Base-by-base conservation (phyloP, 2,329 filamentous ascomycete genomes). In the Cladosporium cucumerinum region DNA sequence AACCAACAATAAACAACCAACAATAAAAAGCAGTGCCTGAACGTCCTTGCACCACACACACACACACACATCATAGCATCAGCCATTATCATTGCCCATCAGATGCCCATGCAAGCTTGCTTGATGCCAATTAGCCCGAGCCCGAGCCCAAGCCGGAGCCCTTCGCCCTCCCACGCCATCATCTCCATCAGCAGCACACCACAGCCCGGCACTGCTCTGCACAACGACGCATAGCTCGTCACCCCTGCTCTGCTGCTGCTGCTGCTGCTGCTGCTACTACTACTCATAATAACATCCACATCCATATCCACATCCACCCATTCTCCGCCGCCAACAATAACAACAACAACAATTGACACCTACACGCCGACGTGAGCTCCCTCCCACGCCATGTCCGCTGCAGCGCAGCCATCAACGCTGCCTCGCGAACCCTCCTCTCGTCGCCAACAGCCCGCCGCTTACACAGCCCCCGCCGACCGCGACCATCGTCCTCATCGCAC, bases 381-480 rank as follows among this genome's bases (percentile, higher is more conserved):
- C 75, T 21, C 75, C 71, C 30, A 68, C 69, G 67, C 59, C 60
- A 77, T 77, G 74, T 76, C 81, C 63, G 77, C 82, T 68, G 78
- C 82, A 65, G 78, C 80, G 68, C 78, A 79, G 66, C 74, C 79
- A 64, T 76, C 82, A 23, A 73, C 80, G 59, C 74, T 85, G 66
- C 78, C 79, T 68, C 82, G 82, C 72, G 84, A 79, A 70, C 78
- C 81, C 65, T 83, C 82, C 51, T 78, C 79, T 79, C 77, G 78
- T 63, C 79, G 79, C 67, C 79, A 80, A 60, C 77, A 80, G 65
- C 73, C 75, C 34, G 75, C 74, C 77, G 66, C 78, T 80, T 46
- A 75, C 78, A 65, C 75, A 82, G 69, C 76, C 76, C 68, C 82
- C 79, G 71, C 82, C 78, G 75, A 80, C 78, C 72, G 82, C 79